Conservation (phyloP, 1,284 basidiomycete genomes). For the Mrakiaceae sp. region DNA sequence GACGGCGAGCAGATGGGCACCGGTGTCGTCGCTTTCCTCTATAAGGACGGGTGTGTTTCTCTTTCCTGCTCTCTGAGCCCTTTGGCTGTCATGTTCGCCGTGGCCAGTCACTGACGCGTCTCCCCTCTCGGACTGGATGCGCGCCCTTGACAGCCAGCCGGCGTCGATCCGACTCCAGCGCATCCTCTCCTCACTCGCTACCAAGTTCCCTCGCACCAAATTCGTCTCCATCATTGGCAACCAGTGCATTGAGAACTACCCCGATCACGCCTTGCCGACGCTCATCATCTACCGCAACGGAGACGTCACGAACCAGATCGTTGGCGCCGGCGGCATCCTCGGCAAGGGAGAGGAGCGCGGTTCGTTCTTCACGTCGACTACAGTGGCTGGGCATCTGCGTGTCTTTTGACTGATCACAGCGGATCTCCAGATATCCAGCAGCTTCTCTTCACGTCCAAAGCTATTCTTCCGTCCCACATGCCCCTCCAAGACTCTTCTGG, state of each 20-base stretch:
- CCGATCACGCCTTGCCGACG: slow-evolving; percentile 83
- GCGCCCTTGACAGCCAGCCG: slow-evolving; percentile 46
- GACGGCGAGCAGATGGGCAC: slow-evolving; percentile 36
- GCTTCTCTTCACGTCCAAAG: neutral
- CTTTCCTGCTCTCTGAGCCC: neutral
- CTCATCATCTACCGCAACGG: slow-evolving; percentile 86
- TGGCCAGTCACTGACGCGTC: neutral
- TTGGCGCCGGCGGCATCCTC: slow-evolving; percentile 27
- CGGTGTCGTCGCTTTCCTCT: slow-evolving; percentile 45
- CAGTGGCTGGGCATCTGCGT: too few relatives aligned
- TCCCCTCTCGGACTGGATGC: neutral
- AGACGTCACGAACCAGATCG: slow-evolving; percentile 72
- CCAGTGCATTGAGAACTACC: slow-evolving; percentile 92
- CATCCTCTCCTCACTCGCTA: slow-evolving; percentile 63
- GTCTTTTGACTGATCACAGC: neutral
- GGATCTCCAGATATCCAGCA: slow-evolving; percentile 8
- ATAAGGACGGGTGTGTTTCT: slow-evolving; percentile 41
- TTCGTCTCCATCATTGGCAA: slow-evolving; percentile 92
- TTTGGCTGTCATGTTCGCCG: neutral
- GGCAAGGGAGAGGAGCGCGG: slow-evolving; percentile 15
- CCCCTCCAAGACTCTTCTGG: slow-evolving; percentile 1
- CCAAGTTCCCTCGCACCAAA: slow-evolving; percentile 77
- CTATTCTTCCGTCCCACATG: slow-evolving; percentile 13
- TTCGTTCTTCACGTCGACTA: neutral
- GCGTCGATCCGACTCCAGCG: slow-evolving; percentile 63